Conservation (phyloP, 208 protist genomes). For the Phytomonas sp. region DNA sequence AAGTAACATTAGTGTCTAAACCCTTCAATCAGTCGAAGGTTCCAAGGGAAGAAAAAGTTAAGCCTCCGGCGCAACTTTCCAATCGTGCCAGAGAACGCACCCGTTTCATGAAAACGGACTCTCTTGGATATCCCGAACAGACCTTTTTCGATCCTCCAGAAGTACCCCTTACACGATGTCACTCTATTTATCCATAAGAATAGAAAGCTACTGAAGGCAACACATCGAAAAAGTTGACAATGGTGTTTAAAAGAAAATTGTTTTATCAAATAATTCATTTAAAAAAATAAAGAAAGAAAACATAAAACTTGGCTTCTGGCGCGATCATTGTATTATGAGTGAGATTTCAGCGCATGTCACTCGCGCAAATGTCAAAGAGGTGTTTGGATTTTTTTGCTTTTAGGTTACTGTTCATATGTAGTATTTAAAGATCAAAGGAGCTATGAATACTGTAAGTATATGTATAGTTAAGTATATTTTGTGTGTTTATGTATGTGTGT, state of each 20-base stretch:
- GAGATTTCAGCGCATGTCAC: not conserved
- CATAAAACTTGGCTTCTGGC: not conserved
- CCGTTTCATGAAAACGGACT: not conserved
- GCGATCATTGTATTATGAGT: not conserved
- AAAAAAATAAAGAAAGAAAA: not conserved
- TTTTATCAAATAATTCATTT: not conserved
- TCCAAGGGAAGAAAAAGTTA: not conserved
- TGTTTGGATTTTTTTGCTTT: not conserved
- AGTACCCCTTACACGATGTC: not conserved
- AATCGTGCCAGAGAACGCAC: not conserved
- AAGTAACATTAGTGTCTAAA: not conserved
- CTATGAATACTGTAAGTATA: not conserved
- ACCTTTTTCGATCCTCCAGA: not conserved
- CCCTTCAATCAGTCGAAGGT: not conserved
- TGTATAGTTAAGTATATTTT: not conserved
- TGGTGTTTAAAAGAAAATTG: not conserved
- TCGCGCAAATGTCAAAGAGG: not conserved
- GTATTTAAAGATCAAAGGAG: not conserved
- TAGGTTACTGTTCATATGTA: not conserved
- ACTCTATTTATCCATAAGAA: not conserved
- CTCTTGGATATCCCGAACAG: not conserved
- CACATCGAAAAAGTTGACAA: not conserved
- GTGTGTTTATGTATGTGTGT: not conserved
- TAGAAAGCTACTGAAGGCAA: not conserved
- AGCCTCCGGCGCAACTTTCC: not conserved